Evolutionary conservation across 179 eudicot genomes (phyloP).

Genomic region (Corrigiola litoralis): DNA sequence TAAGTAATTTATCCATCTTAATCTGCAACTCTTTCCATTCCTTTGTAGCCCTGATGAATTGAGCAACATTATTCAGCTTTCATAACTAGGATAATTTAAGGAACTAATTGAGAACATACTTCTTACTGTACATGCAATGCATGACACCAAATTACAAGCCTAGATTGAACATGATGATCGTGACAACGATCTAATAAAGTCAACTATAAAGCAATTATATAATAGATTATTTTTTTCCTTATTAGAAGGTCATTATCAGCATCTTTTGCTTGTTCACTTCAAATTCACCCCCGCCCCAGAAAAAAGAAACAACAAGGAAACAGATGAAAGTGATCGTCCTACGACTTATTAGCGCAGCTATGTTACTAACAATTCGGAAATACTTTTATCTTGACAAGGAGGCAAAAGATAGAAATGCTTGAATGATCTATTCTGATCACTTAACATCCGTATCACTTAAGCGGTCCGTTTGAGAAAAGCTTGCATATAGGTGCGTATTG

Average conservation of each 20-base stretch:
- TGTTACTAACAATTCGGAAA: not conserved
- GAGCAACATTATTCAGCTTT: not conserved
- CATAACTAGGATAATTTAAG: not conserved
- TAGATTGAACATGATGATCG: slow-evolving; percentile 4
- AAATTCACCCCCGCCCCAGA: not conserved
- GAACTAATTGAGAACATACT: too few relatives aligned
- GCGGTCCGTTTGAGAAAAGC: too few relatives aligned
- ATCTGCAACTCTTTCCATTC: slow-evolving; percentile 88
- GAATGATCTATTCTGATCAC: too few relatives aligned
- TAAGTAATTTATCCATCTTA: slow-evolving; percentile 91
- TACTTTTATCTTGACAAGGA: too few relatives aligned
- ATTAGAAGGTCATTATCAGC: slow-evolving; percentile 14
- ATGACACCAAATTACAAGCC: not conserved
- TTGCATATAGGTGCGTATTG: too few relatives aligned
- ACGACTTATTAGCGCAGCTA: not conserved
- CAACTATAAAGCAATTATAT: slow-evolving; percentile 17
- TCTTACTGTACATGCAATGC: not conserved
- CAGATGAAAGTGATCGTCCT: too few relatives aligned
- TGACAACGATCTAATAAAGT: slow-evolving; percentile 17
- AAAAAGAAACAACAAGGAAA: too few relatives aligned
- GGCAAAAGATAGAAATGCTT: too few relatives aligned
- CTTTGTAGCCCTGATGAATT: slow-evolving; percentile 57
- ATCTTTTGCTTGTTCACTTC: slow-evolving; percentile 23
- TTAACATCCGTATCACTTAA: too few relatives aligned
- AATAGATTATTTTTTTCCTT: not conserved